Conservation (phyloP, 768 basidiomycete genomes). For the Tremella mesenterica region DNA sequence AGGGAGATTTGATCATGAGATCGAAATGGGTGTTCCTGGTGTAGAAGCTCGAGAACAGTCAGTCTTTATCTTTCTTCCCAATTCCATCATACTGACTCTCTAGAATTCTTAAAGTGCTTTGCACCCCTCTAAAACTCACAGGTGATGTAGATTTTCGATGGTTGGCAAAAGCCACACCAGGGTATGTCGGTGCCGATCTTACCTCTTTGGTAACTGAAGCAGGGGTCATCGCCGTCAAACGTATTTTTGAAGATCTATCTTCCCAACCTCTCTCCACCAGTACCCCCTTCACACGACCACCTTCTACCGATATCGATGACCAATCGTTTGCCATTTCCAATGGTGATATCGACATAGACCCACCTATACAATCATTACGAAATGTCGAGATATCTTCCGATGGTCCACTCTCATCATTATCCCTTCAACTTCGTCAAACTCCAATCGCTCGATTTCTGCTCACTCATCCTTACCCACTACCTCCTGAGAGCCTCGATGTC, state of each 20-base stretch:
- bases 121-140: constrained; percentile 69
- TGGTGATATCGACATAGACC: background rate
- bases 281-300: too few species aligned
- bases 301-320: constrained; percentile 10
- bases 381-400: constrained; percentile 8
- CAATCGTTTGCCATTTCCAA: constrained; percentile 26
- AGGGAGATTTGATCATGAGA: constrained; percentile 94
- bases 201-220: constrained; percentile 84
- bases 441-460: constrained; percentile 86
- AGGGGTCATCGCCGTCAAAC: constrained; percentile 89
- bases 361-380: background rate
- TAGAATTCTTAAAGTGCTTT: constrained; percentile 82
- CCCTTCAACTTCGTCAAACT: constrained; percentile 46
- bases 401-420: constrained; percentile 46
- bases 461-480: constrained; percentile 73
- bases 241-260: constrained; percentile 74
- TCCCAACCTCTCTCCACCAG: constrained; percentile 47
- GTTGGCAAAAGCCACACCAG: constrained; percentile 87
- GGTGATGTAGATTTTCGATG: constrained; percentile 78
- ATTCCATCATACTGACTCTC: background rate
- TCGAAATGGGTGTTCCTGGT: constrained; percentile 93
- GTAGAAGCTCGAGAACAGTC: constrained; percentile 82
- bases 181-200: constrained; percentile 93
- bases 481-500: constrained; percentile 65
- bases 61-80: constrained; percentile 31